Evolutionary conservation across 306 rosid genomes (phyloP).

Genomic region (Amphicarpaea edgeworthii): DNA sequence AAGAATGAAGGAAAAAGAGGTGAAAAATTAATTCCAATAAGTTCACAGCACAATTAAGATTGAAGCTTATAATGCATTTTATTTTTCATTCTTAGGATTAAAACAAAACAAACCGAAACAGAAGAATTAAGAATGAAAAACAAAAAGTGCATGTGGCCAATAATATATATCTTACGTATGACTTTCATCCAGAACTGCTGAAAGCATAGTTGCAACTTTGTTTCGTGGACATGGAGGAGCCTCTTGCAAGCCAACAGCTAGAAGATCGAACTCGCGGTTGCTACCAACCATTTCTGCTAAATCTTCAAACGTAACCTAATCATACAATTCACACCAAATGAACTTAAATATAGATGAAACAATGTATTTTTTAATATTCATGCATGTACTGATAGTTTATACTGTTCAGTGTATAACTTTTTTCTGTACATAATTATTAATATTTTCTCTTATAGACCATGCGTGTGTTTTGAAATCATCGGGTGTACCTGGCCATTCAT

Average conservation of each 20-base stretch:
- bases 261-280: constrained; percentile 63
- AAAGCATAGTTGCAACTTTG: constrained; percentile 50
- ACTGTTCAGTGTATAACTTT: too few relatives aligned
- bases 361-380: too few relatives aligned
- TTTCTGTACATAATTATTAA: too few relatives aligned
- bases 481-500: constrained; percentile 72
- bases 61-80: not conserved
- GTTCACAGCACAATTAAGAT: not conserved
- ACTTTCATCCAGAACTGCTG: constrained; percentile 52
- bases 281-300: constrained; percentile 63
- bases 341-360: not conserved
- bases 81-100: not conserved
- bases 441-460: too few relatives aligned
- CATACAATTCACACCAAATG: not conserved
- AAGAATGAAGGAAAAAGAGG: constrained; percentile 26
- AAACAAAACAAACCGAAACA: not conserved
- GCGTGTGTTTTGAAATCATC: not conserved
- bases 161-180: constrained; percentile 58
- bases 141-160: not conserved
- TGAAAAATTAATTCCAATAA: constrained; percentile 11
- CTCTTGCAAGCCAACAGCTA: constrained; percentile 82
- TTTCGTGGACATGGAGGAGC: constrained; percentile 75
- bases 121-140: not conserved
- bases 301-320: constrained; percentile 61
- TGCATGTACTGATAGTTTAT: too few relatives aligned